Conservation (phyloP, 768 basidiomycete species). For the Thelephora aurantiotincta region DNA sequence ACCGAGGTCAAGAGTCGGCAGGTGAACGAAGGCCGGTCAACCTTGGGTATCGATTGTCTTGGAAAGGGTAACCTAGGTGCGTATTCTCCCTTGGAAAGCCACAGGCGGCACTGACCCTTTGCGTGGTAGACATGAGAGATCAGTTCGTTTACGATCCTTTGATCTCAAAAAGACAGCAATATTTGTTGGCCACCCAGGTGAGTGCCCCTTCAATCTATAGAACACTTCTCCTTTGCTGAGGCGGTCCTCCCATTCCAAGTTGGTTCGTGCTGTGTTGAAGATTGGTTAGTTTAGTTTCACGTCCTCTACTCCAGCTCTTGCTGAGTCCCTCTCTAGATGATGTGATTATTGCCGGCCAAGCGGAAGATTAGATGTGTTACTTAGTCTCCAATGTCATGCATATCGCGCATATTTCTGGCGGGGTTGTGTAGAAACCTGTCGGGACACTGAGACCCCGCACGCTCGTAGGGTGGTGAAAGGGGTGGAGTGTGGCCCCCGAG, state of each 20-base stretch:
- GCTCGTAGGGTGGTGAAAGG: no score
- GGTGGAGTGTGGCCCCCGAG: no score
- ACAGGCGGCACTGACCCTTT: not conserved
- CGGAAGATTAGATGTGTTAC: slow-evolving; percentile 38
- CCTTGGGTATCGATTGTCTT: slow-evolving; percentile 87
- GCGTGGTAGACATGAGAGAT: slow-evolving; percentile 77
- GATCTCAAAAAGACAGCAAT: slow-evolving; percentile 95
- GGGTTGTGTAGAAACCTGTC: no score
- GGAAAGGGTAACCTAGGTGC: slow-evolving; percentile 76
- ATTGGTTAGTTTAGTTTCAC: slow-evolving; percentile 41
- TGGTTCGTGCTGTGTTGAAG: slow-evolving; percentile 78
- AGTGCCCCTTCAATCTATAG: slow-evolving; percentile 10
- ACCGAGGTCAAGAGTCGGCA: slow-evolving; percentile 91
- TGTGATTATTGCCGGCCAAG: slow-evolving; percentile 60
- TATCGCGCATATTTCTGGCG: no score
- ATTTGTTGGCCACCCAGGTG: slow-evolving; percentile 91
- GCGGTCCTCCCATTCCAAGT: slow-evolving; percentile 21
- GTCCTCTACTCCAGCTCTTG: slow-evolving; percentile 1
- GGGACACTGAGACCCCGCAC: no score
- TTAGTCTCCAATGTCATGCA: slow-evolving; percentile 4
- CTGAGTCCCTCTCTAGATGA: slow-evolving; percentile 36
- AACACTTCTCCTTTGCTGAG: slow-evolving; percentile 1
- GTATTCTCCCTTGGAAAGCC: slow-evolving; percentile 11
- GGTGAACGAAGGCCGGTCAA: slow-evolving; percentile 71
- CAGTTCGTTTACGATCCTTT: slow-evolving; percentile 96